phyloP scores from a whole-genome alignment of 345 rosid genomes.

The Citrus cavaleriei region DNA sequence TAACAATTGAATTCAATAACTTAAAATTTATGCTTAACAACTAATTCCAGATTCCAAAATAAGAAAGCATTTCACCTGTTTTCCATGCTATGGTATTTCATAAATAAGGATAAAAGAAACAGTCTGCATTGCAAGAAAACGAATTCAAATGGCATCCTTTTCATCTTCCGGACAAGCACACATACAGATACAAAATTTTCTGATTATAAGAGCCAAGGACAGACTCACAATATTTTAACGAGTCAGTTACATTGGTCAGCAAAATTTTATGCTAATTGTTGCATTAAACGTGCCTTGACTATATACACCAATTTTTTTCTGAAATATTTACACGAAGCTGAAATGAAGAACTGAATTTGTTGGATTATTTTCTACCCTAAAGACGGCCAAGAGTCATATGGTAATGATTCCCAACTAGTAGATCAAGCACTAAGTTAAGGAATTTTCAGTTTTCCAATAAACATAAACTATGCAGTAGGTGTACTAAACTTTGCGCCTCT shows the following conservation, averaged over 20 bases:
- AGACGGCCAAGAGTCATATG: neutral
- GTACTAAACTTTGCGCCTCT: slow-evolving; percentile 19
- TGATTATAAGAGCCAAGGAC: neutral
- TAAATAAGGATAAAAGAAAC: no score
- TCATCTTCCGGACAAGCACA: no score
- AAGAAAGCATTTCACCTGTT: no score
- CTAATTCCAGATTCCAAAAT: no score
- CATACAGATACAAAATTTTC: no score
- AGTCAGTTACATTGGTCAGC: neutral
- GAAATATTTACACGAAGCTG: neutral
- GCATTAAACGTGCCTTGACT: neutral
- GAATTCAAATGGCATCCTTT: no score
- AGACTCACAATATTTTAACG: neutral
- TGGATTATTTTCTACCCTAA: neutral
- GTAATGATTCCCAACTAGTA: neutral
- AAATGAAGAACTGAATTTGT: neutral
- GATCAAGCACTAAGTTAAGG: neutral
- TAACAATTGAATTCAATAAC: no score
- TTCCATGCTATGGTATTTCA: no score
- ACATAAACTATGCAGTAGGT: neutral
- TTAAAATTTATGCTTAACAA: no score
- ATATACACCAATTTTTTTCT: neutral
- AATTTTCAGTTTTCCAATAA: neutral
- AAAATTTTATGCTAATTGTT: neutral
- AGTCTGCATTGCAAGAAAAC: no score